Base-by-base conservation (phyloP, 225 moss, liverwort and hornwort genomes). In the Physcomitrium patens region DNA sequence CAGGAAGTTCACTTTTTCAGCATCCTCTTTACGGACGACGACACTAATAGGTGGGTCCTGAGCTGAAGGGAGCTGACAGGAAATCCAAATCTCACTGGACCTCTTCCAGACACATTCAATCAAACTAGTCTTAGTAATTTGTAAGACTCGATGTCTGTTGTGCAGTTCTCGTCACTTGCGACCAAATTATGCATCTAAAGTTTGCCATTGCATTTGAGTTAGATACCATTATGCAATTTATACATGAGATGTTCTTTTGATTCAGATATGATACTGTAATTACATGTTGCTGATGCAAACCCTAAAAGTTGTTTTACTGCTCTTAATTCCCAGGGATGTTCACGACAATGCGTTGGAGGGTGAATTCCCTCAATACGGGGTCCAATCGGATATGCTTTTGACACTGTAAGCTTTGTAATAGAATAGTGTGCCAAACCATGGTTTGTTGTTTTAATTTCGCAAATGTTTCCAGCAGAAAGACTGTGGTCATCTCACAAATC, bases 31-130 rank as follows among this genome's bases (percentile, higher is more conserved):
- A 12, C 8, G 58, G 48, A 49, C 37, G 31, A 60, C 7, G 12
- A 14, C 8, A 1, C 10, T 69, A 9, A 13, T 16, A 17, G 18
- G 52, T 41, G 41, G 44, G 15, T 0, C 0, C 4, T 69, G 69
- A 56, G 64, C 6, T 56, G 65, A 56, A 77, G 71, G 65, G 71
- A 55, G 56, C 48, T 77, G 12, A 57, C 71, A 13, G 63, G 71
- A 71, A 77, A 77, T 48, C 77, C 42, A 10, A 0, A 3, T 0
- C 49, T 78, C 42, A 72, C 57, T n/a, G 78, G 65, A 26, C 17
- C 24, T 49, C 78, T 78, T 66, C 78, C 71, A 13, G 0, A 65
- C 9, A 31, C 14, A 42, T 0, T 65, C 58, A 41, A 42, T 10
- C 0, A 57, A 9, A 65, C 65, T 1, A 0, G 12, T 17, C 63